Conservation (phyloP, 2,329 filamentous ascomycete genomes). For the Talaromyces islandicus region DNA sequence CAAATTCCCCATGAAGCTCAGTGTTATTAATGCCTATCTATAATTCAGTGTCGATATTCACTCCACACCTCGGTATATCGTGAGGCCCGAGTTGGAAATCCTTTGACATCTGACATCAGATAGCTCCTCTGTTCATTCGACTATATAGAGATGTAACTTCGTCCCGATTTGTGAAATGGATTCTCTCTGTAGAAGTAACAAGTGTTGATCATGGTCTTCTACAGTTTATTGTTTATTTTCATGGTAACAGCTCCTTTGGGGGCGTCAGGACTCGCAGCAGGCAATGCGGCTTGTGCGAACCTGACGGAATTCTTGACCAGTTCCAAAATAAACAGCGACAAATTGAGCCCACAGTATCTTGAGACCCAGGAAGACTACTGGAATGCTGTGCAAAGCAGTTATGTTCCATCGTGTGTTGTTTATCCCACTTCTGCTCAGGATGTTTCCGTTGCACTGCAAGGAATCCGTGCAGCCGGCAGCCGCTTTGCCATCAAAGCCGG, state of each 20-base stretch:
- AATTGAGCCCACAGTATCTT: background rate
- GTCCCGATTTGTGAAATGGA: too few relatives aligned
- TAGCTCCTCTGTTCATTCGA: background rate
- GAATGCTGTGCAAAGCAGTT: conserved; percentile 19
- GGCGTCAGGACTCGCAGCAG: background rate
- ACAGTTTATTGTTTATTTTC: background rate
- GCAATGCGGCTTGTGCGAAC: background rate
- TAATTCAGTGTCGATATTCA: background rate
- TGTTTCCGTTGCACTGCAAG: conserved; percentile 20
- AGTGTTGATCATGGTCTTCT: background rate
- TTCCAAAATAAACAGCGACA: background rate
- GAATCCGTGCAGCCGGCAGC: conserved; percentile 19
- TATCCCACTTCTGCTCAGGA: conserved; percentile 21
- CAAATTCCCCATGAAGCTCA: background rate
- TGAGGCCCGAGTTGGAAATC: background rate
- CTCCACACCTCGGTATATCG: background rate
- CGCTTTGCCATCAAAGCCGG: conserved; percentile 22
- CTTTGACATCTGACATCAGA: background rate
- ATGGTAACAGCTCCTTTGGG: background rate
- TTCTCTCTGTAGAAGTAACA: too few relatives aligned
- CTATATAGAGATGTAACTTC: background rate
- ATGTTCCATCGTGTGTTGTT: conserved; percentile 21
- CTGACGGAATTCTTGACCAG: background rate
- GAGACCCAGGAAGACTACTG: background rate
- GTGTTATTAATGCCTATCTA: background rate